Evolutionary conservation across 495 filamentous ascomycete species (phyloP).

Genomic region (Achaetomiella virescens): DNA sequence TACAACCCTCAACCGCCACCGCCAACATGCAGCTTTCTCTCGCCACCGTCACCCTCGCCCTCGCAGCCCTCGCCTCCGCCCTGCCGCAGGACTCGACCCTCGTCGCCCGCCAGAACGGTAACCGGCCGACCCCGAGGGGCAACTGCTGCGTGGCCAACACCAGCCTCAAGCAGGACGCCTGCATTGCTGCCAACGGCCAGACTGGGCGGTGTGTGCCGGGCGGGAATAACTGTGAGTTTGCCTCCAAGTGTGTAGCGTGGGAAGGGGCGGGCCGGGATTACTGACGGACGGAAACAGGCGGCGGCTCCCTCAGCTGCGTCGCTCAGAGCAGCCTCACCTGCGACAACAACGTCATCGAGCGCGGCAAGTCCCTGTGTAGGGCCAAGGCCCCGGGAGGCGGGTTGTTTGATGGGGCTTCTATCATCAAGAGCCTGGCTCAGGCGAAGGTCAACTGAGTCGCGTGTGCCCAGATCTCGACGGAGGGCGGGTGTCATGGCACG

Average conservation of each 20-base stretch:
- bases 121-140: slow-evolving; percentile 27
- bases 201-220: slow-evolving; percentile 25
- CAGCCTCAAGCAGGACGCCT: slow-evolving; percentile 30
- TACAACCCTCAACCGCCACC: no score
- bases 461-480: no score
- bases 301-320: slow-evolving; percentile 21
- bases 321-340: slow-evolving; percentile 20
- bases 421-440: slow-evolving; percentile 18
- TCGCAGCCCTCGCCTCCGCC: slow-evolving; percentile 15
- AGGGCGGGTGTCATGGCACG: no score
- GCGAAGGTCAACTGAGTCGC: slow-evolving; percentile 17
- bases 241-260: not conserved
- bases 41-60: slow-evolving; percentile 20
- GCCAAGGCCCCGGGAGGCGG: slow-evolving; percentile 18
- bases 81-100: slow-evolving; percentile 13
- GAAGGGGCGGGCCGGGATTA: no score
- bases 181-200: slow-evolving; percentile 22
- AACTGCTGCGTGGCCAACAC: slow-evolving; percentile 30
- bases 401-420: slow-evolving; percentile 19
- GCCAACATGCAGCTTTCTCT: slow-evolving; percentile 21
- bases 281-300: slow-evolving; percentile 15
- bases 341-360: slow-evolving; percentile 24
- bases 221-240: slow-evolving; percentile 21
- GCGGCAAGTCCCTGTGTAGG: slow-evolving; percentile 23
- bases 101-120: slow-evolving; percentile 22